Evolutionary conservation across 73 alveolate genomes (phyloP), one percentile per base, ranked within the genome.

Genomic region (Stentor coeruleus): DNA sequence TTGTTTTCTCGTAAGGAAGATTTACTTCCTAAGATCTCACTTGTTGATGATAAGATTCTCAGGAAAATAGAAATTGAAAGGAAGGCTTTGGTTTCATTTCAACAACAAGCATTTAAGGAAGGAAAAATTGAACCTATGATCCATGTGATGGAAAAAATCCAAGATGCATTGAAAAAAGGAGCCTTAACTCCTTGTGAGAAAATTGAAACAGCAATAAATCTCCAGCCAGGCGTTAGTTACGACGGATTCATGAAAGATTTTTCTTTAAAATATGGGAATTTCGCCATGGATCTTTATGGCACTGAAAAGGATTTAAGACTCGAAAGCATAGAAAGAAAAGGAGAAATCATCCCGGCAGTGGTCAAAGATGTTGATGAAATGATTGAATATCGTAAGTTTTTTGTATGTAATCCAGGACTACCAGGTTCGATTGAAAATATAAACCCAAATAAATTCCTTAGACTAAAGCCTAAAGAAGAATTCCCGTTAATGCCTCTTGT

Each of bases 381-480:
- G 83, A n/a, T 39, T 30, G 72, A 75, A 38, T 20, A 20, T 75
- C 26, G 83, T 14, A 75, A 39, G 84, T 75, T n/a, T 40, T 75
- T 26, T 33, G 28, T 39, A 6, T 33, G n/a, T 0, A 75, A 75
- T 75, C 39, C 6, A 30, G 33, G 80, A 39, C 20, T 35, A n/a
- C 83, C 83, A 39, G 83, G 83, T 1, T 36, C 80, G 35, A 40
- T 75, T n/a, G 83, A 75, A 2, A 75, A n/a, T 2, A 75, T 75
- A 0, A 31, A 75, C 2, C 83, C 83, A 20, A 31, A 75, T 75
- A 75, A 40, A 38, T 75, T 75, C 38, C 30, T 75, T 1, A 75
- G 83, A 75, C 72, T 75, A 1, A 75, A 75, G 2, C 83, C 83
- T 20, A 40, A 37, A 0, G 83, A 75, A 1, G 83, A 75, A 3